Base-by-base conservation (phyloP, 768 basidiomycete species). In the Phylloporus sp. region DNA sequence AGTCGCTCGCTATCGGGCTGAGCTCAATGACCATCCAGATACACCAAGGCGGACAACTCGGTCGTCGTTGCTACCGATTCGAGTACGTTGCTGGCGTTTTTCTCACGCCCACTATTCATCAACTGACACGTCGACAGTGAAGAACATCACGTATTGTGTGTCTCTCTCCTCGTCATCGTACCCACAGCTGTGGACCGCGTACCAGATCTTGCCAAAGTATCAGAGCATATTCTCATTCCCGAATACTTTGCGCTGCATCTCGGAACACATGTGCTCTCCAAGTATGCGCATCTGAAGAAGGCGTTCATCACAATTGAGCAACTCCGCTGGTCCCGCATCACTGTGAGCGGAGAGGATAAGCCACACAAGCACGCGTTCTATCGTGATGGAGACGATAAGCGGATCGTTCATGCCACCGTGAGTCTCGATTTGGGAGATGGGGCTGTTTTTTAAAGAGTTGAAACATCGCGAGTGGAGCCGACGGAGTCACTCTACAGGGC, bases 31-130 rank as follows among this genome's bases (percentile, higher is more conserved):
- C 27, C 42, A n/a, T 44, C 39, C 40, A 91, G 91, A 60, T 97
- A 88, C 69, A 95, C 91, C 4, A 59, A 91, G 57, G 91, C 89
- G 0, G 91, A 97, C 64, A 98, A 98, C 70, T 79, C 79, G 3
- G 82, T 86, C 10, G 78, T 97, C 10, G 91, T 98, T 2, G 86
- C 95, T 3, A 98, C 94, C 1, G 95, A 98, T 71, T 90, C 91
- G 1, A 85, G 91, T 91, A 60, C 61, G 86, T 74, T 31, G 5
- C 45, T n/a, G n/a, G n/a, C 22, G 5, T 20, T 7, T 27, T 41
- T 16, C 23, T 26, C 40, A 23, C 23, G 9, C 26, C 6, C 22
- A 6, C 32, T 10, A 28, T 6, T n/a, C 42, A 2, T 5, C 31
- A 38, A 23, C 29, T 39, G 23, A 34, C 24, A 18, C 31, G 10